Evolutionary conservation across 352 stramenopile genomes (phyloP).

Genomic region (Pythium periplocum): DNA sequence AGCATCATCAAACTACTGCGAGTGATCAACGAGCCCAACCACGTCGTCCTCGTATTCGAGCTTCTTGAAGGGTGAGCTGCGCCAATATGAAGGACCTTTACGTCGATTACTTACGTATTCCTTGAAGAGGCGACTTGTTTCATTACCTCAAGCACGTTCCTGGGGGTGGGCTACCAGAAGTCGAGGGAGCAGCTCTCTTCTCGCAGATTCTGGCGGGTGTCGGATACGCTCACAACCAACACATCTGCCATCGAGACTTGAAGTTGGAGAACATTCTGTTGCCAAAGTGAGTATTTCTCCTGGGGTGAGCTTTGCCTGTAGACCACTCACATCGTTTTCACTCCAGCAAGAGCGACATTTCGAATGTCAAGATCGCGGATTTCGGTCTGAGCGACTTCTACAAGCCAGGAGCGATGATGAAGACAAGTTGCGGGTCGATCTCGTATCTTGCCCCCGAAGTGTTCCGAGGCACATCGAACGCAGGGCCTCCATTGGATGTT

Average conservation of each 20-base stretch:
- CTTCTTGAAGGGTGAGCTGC: conserved; percentile 65
- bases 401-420: conserved; percentile 84
- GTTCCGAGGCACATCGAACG: conserved; percentile 80
- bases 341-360: conserved; percentile 75
- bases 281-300: conserved; percentile 37
- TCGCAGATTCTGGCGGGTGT: conserved; percentile 76
- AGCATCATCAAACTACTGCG: conserved; percentile 86
- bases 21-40: conserved; percentile 82
- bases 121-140: conserved; percentile 66
- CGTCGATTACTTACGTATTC: neutral
- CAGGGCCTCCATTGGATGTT: conserved; percentile 83
- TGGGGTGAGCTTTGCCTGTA: neutral
- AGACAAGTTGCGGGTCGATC: conserved; percentile 83
- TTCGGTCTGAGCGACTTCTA: conserved; percentile 88
- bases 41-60: conserved; percentile 86
- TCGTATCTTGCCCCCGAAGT: conserved; percentile 85
- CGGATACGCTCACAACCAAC: conserved; percentile 85
- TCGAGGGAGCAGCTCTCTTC: conserved; percentile 59
- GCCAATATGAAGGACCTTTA: neutral
- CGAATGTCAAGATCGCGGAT: conserved; percentile 82
- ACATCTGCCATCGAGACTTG: conserved; percentile 87
- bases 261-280: conserved; percentile 88
- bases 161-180: conserved; percentile 45
- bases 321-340: neutral
- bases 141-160: conserved; percentile 72